Base-by-base conservation (phyloP, 2,329 filamentous ascomycete species). In the Claviceps paspali region DNA sequence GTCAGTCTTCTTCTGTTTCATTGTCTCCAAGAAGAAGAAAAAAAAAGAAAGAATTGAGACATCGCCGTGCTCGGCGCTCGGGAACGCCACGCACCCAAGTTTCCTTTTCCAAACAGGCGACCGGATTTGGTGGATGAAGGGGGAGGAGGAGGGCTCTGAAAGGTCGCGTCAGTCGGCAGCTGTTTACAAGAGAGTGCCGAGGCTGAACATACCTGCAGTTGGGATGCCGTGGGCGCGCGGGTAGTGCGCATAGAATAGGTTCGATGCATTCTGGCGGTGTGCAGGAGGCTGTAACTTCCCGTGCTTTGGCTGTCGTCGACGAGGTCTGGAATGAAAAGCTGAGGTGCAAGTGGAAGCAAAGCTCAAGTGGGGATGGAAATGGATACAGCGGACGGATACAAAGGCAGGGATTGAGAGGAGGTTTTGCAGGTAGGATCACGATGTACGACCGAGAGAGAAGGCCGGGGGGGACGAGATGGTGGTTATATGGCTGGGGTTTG, bases 211-310 rank as follows among this genome's bases (percentile, higher is more conserved):
- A 75, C 71, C 59, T 76, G 70, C 32, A 76, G 65, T 55, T 76
- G 71, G 55, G 86, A 92, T 55, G 91, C 91, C 48, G 91, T 98
- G 34, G 91, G 91, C 62, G 85, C 85, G 72, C 91, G 80, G 63
- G 83, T 81, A 65, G 92, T 82, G 79, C 91, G 87, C 91, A 95
- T 93, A 53, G 86, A 94, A 62, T 96, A 98, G 48, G 91, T 95
- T 61, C 88, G 86, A 75, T 98, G 91, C 88, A 98, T 98, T 40
- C 44, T 64, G 62, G 41, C 36, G 44, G 44, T 43, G 36, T 38
- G 36, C 30, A 47, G 45, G 45, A 41, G 40, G 35, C 32, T 40
- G 39, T n/a, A n/a, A 36, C 40, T 40, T 43, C 44, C 39, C 37
- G 39, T 37, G 38, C 43, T 14, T 6, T 32, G 29, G 10, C 12